Evolutionary conservation across 129 eudicot genomes (phyloP), one percentile per base, ranked within the genome.

Genomic region (Lonicera japonica): DNA sequence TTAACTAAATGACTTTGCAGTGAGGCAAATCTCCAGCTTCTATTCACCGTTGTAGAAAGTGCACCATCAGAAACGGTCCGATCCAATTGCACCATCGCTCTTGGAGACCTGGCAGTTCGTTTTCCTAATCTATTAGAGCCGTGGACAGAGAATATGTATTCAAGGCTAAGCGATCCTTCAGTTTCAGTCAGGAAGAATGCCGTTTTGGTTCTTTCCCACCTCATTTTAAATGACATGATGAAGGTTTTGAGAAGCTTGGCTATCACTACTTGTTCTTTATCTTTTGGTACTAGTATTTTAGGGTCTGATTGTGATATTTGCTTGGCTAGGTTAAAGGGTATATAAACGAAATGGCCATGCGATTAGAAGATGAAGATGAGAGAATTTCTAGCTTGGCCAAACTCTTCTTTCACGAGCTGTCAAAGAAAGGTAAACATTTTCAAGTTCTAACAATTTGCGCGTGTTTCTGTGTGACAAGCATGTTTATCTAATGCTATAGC

Each of bases 141-240:
- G 25, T 92, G 99, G 96, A 92, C 99, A 11, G 96, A 92, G 70
- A 80, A 85, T 74, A 87, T 92, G 90, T 92, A 82, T 81, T 75
- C 91, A 45, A 78, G 96, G 19, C 76, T 92, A 63, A 85, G 82
- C 34, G 99, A 92, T 77, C 76, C 80, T 60, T 85, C 99, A 63
- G 79, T 72, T 64, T 74, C 95, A 72, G 99, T 92, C 67, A 68
- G 99, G 75, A 92, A 85, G 73, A 92, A 88, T 80, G 99, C 99
- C 17, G 90, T 92, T 16, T 72, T 92, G 81, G 99, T 92, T 79
- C 96, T 92, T 73, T 92, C 96, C 68, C 99, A 92, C 70, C 96
- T 92, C 62, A 92, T 92, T 50, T 78, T 92, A 12, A 92, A 92
- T 80, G 99, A 92, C 68, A 92, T 92, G 99, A 92, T 92, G 99